A percentile compares a stretch with the other conserved stretches of the same genome.
Evolutionary conservation across 2,329 filamentous ascomycete species (phyloP).

Genomic region (Ophiostoma angusticollis): DNA sequence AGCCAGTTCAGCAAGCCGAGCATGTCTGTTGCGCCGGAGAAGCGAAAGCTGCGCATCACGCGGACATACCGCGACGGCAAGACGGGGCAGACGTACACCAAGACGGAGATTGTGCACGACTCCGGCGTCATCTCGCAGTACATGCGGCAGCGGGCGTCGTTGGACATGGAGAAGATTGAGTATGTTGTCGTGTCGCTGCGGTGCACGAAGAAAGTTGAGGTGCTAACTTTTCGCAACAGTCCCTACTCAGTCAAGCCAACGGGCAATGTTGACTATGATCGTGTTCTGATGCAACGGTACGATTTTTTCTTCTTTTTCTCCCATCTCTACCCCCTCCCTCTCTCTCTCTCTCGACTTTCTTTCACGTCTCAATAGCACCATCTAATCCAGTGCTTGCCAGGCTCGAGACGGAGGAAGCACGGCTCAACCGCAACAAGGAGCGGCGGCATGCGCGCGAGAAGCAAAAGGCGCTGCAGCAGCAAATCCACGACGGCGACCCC

Average conservation of each 20-base stretch:
- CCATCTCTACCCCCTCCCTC: no score
- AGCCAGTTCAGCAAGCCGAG: conserved; percentile 62
- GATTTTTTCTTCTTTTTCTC: conserved; percentile 7
- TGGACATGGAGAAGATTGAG: conserved; percentile 57
- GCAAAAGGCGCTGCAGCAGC: conserved; percentile 56
- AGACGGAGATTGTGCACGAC: conserved; percentile 59
- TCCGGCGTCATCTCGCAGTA: conserved; percentile 83
- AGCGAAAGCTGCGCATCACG: conserved; percentile 60
- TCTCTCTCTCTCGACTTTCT: no score
- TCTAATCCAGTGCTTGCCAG: not conserved
- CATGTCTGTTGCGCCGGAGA: conserved; percentile 51
- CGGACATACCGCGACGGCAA: conserved; percentile 43
- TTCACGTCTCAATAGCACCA: not conserved
- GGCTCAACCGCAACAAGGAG: conserved; percentile 84
- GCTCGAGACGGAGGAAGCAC: conserved; percentile 53
- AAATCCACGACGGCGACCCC: conserved; percentile 29
- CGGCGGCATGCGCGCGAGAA: conserved; percentile 82
- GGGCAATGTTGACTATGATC: conserved; percentile 53
- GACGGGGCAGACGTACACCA: conserved; percentile 48
- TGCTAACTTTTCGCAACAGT: conserved; percentile 23
- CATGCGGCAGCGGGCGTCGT: conserved; percentile 61
- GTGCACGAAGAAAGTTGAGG: not conserved
- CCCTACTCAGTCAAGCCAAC: conserved; percentile 50
- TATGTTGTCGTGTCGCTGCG: conserved; percentile 38
- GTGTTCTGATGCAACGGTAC: conserved; percentile 45